Percentiles rank a stretch among this genome's conserved stretches.
Conservation (phyloP, 176 grass and related monocot genomes). For the Cenchrus americanus region DNA sequence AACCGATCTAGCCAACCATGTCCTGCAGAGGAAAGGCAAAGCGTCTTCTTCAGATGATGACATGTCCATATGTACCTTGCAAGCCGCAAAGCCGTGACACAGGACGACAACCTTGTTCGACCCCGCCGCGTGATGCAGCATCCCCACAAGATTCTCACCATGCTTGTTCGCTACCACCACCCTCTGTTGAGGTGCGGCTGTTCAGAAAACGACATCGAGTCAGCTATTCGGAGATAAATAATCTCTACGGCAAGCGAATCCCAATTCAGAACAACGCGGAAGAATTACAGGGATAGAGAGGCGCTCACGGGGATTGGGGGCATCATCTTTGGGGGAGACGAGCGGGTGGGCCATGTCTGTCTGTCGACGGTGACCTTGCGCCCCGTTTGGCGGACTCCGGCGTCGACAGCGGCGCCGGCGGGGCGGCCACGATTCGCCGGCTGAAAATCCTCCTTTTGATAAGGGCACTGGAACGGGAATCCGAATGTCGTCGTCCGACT, state of each 20-base stretch:
- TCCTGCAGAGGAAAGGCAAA: background rate
- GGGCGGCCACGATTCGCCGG: background rate
- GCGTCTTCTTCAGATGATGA: background rate
- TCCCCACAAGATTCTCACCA: constrained; percentile 77
- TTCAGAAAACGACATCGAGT: constrained; percentile 20
- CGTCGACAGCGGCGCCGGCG: background rate
- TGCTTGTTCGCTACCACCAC: constrained; percentile 65
- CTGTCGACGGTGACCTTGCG: background rate
- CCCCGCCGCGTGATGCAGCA: constrained; percentile 63
- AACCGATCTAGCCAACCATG: background rate
- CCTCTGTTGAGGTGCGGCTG: constrained; percentile 47
- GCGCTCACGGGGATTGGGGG: constrained; percentile 18
- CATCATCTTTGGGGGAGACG: constrained; percentile 11
- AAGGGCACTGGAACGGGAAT: background rate
- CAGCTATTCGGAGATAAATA: background rate
- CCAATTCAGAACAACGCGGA: background rate
- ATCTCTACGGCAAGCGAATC: background rate
- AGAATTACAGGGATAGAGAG: constrained; percentile 5
- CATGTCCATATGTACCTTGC: constrained; percentile 57
- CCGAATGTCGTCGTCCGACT: background rate
- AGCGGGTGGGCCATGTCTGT: constrained; percentile 30
- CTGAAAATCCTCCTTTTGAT: background rate
- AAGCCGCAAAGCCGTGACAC: constrained; percentile 74
- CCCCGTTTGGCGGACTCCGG: background rate
- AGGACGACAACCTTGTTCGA: constrained; percentile 73